A percentile compares a stretch with the other conserved stretches of the same genome.
Conservation (phyloP, 495 filamentous ascomycete species). For the Xylaria nigripes region DNA sequence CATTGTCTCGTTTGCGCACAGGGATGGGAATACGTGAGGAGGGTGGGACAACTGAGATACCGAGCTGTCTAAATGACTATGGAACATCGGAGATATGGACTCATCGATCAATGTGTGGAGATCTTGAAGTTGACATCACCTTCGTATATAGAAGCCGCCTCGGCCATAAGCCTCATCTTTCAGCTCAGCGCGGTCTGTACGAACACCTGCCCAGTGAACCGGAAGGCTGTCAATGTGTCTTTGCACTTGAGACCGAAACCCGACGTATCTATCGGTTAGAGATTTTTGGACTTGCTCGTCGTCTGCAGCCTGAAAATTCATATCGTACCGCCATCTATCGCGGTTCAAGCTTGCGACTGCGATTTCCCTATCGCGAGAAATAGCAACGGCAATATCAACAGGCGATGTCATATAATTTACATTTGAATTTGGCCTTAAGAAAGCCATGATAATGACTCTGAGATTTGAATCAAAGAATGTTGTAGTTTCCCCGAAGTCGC, state of each 20-base stretch:
- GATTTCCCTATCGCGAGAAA: conserved; percentile 42
- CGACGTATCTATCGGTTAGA: conserved; percentile 32
- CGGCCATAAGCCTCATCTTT: conserved; percentile 38
- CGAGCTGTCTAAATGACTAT: neutral
- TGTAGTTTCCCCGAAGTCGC: conserved; percentile 34
- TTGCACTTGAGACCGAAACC: conserved; percentile 36
- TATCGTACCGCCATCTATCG: conserved; percentile 45
- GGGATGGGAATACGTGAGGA: no score
- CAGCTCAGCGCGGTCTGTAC: conserved; percentile 39
- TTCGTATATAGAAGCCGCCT: conserved; percentile 37
- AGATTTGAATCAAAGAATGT: conserved; percentile 34
- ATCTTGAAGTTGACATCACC: conserved; percentile 13
- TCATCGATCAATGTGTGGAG: neutral
- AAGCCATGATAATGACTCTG: conserved; percentile 50
- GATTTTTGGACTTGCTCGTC: conserved; percentile 21
- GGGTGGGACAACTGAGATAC: no score
- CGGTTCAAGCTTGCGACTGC: conserved; percentile 45
- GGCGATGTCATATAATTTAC: conserved; percentile 25
- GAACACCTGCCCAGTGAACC: conserved; percentile 48
- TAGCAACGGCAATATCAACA: conserved; percentile 34
- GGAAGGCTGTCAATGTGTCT: conserved; percentile 45
- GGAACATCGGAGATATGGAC: neutral
- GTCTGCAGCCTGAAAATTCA: conserved; percentile 18
- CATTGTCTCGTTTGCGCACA: neutral
- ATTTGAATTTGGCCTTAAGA: conserved; percentile 34